These are phyloP conservation scores for Coriolopsis trogii DNA, from an alignment of 1,284 basidiomycete genomes.

Conservation along the genomic window DNA sequence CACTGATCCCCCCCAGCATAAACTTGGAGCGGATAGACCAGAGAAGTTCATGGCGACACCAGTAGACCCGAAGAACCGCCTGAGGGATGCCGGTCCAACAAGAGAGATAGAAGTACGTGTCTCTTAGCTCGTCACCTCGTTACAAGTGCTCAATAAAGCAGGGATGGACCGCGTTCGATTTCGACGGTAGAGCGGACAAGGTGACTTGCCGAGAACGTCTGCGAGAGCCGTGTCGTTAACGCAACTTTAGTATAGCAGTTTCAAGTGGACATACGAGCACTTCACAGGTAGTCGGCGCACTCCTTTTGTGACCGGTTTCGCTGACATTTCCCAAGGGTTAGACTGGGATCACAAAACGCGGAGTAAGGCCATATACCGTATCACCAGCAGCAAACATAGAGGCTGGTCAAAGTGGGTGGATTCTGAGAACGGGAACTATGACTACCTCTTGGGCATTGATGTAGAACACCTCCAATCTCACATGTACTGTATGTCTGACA, in stretches of 20 bases:
- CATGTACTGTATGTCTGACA: background rate
- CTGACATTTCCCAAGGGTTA: conserved; percentile 52
- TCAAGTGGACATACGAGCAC: conserved; percentile 72
- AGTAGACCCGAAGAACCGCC: conserved; percentile 69
- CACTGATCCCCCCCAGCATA: conserved; percentile 58
- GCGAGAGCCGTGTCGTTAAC: background rate
- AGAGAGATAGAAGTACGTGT: conserved; percentile 68
- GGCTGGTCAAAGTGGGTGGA: conserved; percentile 77
- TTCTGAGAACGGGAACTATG: conserved; percentile 75
- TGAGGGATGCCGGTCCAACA: conserved; percentile 59
- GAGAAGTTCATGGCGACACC: conserved; percentile 80
- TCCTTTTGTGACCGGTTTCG: background rate
- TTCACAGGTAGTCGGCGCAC: conserved; percentile 60
- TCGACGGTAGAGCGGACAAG: conserved; percentile 76
- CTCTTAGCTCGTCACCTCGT: background rate
- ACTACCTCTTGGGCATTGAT: conserved; percentile 77
- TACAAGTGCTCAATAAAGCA: conserved; percentile 32
- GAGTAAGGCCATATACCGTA: conserved; percentile 65
- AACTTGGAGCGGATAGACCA: conserved; percentile 80
- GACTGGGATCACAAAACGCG: conserved; percentile 83
- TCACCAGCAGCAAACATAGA: conserved; percentile 55
- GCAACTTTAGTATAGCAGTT: conserved; percentile 59
- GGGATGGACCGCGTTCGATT: conserved; percentile 90
- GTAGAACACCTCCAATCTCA: conserved; percentile 39
- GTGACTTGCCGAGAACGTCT: conserved; percentile 37